Conservation (phyloP, 176 grass and related monocot genomes). For the Aegilops speltoides region DNA sequence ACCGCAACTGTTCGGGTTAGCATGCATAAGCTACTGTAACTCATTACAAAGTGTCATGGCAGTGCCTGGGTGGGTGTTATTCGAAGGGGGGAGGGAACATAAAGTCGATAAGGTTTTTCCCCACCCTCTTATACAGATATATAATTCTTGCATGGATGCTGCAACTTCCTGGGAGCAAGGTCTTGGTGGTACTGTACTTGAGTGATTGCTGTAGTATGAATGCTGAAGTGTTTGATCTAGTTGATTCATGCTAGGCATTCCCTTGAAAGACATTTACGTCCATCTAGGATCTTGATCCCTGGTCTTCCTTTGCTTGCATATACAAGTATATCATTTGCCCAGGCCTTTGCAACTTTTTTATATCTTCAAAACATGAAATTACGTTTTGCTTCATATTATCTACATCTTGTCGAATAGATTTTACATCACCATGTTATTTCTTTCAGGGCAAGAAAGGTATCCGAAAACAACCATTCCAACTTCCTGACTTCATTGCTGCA, state of each 20-base stretch:
- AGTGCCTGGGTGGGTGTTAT: neutral
- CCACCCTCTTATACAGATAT: constrained; percentile 77
- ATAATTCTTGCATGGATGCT: constrained; percentile 78
- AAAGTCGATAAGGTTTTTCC: constrained; percentile 53
- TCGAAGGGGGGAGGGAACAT: constrained; percentile 31
- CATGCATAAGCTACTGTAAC: neutral
- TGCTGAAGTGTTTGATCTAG: constrained; percentile 40
- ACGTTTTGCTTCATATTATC: constrained; percentile 16
- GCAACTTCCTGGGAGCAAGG: constrained; percentile 57
- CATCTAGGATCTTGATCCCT: constrained; percentile 18
- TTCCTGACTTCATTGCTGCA: constrained; percentile 97
- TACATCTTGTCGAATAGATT: neutral
- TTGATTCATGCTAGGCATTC: constrained; percentile 41
- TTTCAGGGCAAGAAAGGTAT: constrained; percentile 96
- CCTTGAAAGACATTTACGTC: constrained; percentile 29
- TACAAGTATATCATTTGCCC: neutral
- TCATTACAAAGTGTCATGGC: neutral
- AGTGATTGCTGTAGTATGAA: constrained; percentile 45
- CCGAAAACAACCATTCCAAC: constrained; percentile 87
- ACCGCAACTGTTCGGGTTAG: neutral
- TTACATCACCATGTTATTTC: constrained; percentile 40
- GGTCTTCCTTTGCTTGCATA: neutral
- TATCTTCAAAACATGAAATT: neutral
- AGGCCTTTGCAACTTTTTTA: neutral
- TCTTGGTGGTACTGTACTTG: constrained; percentile 49